Percentiles rank a stretch among this genome's conserved stretches.
Conservation (phyloP, 192 early-diverging fungal species). For the Coemansia sp. region DNA sequence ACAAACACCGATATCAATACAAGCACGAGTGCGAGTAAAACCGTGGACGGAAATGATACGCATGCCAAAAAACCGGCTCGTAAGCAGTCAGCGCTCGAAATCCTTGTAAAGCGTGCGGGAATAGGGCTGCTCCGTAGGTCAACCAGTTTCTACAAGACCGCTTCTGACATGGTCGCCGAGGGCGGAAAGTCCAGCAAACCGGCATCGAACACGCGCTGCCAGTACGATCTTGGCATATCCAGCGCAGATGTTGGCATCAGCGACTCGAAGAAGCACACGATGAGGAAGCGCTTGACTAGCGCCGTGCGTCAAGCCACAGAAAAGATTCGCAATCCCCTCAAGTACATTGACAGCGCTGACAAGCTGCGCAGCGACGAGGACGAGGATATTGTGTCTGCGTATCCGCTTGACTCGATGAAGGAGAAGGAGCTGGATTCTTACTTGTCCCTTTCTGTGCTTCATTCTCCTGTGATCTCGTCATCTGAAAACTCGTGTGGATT, state of each 20-base stretch:
- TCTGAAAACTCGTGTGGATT: constrained; percentile 11
- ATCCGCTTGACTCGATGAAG: constrained; percentile 38
- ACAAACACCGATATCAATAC: too few relatives aligned
- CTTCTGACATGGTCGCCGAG: constrained; percentile 11
- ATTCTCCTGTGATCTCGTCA: constrained; percentile 27
- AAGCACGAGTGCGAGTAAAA: too few relatives aligned
- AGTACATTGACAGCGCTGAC: neutral
- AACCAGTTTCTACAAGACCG: constrained; percentile 44
- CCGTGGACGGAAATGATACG: neutral
- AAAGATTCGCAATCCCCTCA: constrained; percentile 18
- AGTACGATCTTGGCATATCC: constrained; percentile 3
- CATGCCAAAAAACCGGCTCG: constrained; percentile 15
- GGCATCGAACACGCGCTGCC: neutral
- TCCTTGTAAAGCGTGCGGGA: constrained; percentile 47
- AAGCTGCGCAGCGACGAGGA: constrained; percentile 13
- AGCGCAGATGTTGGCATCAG: neutral
- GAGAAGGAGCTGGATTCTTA: constrained; percentile 33
- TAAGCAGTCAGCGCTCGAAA: constrained; percentile 40
- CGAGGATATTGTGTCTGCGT: constrained; percentile 40
- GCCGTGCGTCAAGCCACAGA: constrained; percentile 38
- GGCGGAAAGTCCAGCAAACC: neutral
- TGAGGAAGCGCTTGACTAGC: constrained; percentile 21
- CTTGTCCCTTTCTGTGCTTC: constrained; percentile 36
- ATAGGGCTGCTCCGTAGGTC: constrained; percentile 45
- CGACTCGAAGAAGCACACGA: constrained; percentile 13